phyloP scores from a whole-genome alignment of 768 basidiomycete genomes.

The Pleurotus tuoliensis region DNA sequence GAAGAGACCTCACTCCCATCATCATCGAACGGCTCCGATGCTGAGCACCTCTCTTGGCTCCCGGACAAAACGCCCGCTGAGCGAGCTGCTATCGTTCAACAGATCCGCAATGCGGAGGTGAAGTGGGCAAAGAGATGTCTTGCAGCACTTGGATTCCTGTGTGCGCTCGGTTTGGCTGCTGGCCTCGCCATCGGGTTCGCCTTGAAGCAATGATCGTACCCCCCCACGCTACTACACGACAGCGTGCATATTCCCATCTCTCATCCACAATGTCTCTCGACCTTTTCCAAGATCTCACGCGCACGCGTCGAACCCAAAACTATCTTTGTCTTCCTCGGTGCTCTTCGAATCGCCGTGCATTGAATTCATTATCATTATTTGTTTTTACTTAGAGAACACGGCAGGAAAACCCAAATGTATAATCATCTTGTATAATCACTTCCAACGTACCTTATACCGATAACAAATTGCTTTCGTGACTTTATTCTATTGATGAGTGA shows the following conservation, averaged over 20 bases:
- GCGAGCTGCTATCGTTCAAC: constrained; percentile 37
- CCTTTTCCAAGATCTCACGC: not conserved
- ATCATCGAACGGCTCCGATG: not conserved
- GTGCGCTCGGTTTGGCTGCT: constrained; percentile 29
- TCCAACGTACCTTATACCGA: no score
- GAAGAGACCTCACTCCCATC: not conserved
- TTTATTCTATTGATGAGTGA: no score
- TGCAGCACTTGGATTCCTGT: constrained; percentile 46
- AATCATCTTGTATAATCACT: no score
- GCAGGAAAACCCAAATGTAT: no score
- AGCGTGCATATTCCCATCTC: not conserved
- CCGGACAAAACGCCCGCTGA: constrained; percentile 53
- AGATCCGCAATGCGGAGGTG: constrained; percentile 44
- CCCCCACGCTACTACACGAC: no score
- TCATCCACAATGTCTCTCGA: not conserved
- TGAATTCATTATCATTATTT: no score
- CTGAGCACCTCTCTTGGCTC: constrained; percentile 35
- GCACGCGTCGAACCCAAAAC: no score
- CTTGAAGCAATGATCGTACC: not conserved
- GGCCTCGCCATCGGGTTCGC: constrained; percentile 27
- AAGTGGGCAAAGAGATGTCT: constrained; percentile 59
- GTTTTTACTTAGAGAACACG: no score
- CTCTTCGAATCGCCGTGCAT: no score
- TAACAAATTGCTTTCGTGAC: no score
- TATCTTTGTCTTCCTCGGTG: no score